Conservation (phyloP, 176 grass and related monocot species). For the Aegilops umbellulata region DNA sequence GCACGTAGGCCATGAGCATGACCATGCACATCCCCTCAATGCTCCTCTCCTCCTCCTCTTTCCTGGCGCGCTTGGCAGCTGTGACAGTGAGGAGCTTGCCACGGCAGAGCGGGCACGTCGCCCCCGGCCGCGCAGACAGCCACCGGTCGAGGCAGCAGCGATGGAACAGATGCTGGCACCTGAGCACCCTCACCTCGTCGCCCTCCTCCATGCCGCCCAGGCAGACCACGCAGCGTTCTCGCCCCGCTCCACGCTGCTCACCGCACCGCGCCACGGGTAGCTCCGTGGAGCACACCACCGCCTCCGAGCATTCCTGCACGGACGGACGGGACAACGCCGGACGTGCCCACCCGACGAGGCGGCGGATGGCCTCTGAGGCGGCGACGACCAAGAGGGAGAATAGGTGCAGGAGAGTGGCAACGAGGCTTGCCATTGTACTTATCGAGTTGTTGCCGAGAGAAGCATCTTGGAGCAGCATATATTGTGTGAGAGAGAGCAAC, state of each 20-base stretch:
- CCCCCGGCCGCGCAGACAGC: conserved; percentile 10
- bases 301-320: neutral
- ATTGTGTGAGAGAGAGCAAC: neutral
- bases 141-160: conserved; percentile 41
- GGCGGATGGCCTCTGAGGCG: neutral
- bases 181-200: conserved; percentile 44
- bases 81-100: neutral
- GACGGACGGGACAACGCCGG: neutral
- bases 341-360: neutral
- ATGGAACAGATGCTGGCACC: conserved; percentile 50
- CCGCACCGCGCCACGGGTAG: neutral
- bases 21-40: conserved; percentile 1
- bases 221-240: conserved; percentile 32
- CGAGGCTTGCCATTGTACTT: neutral
- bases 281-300: neutral
- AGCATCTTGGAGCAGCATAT: neutral
- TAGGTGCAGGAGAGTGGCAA: neutral
- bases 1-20: neutral
- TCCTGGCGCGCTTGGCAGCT: neutral
- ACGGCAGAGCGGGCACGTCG: conserved; percentile 26
- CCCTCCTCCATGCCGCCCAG: conserved; percentile 34
- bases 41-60: neutral
- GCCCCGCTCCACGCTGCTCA: neutral
- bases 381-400: neutral
- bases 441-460: neutral